Evolutionary conservation across 2,329 filamentous ascomycete genomes (phyloP).

Genomic region (Ascomycota sp.): DNA sequence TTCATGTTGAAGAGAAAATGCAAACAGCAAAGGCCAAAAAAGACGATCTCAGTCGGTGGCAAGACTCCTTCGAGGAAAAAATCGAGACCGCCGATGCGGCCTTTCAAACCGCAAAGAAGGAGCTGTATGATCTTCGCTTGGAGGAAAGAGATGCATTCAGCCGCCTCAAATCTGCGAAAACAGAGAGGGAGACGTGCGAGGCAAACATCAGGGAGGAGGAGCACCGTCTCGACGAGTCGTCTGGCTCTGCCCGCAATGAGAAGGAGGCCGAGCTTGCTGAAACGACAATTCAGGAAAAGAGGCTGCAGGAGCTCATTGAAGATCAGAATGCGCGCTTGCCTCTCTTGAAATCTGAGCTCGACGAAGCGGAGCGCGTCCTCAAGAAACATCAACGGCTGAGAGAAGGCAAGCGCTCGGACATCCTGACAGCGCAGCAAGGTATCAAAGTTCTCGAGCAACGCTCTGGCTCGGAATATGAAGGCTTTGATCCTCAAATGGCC

Average conservation of each 20-base stretch:
- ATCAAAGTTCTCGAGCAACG: constrained; percentile 29
- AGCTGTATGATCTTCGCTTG: constrained; percentile 31
- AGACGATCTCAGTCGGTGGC: constrained; percentile 23
- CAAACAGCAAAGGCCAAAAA: constrained; percentile 17
- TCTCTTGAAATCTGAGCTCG: constrained; percentile 12
- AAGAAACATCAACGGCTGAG: constrained; percentile 12
- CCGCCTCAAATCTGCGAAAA: constrained; percentile 32
- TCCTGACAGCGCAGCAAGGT: constrained; percentile 25
- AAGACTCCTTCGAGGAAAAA: constrained; percentile 22
- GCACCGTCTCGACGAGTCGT: constrained; percentile 41
- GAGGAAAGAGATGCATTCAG: constrained; percentile 46
- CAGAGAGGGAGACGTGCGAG: constrained; percentile 23
- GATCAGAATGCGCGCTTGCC: constrained; percentile 12
- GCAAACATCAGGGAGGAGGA: constrained; percentile 33
- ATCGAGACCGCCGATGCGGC: constrained; percentile 24
- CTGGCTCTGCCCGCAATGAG: constrained; percentile 46
- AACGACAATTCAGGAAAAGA: constrained; percentile 8
- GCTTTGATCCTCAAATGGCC: constrained; percentile 42
- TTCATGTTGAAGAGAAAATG: constrained; percentile 24
- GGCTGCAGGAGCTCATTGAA: constrained; percentile 8
- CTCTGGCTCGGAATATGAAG: constrained; percentile 39
- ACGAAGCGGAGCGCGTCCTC: constrained; percentile 11
- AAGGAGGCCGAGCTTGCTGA: constrained; percentile 33
- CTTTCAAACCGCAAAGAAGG: constrained; percentile 30
- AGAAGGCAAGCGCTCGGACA: constrained; percentile 30